phyloP scores from a whole-genome alignment of 1,139 yeast genomes.

The Hyphopichia burtonii region DNA sequence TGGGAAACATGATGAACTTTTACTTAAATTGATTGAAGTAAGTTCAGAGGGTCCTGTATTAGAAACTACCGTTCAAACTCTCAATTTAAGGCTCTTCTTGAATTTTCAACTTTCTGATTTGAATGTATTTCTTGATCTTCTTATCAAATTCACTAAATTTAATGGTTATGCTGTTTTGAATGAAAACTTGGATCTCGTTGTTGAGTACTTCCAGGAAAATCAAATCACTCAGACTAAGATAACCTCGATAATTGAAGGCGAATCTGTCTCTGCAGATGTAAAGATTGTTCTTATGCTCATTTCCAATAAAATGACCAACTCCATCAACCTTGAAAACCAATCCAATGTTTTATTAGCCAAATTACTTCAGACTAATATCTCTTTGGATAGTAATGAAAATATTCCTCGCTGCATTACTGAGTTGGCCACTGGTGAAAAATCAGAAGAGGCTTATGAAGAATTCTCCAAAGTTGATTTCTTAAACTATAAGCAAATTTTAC shows the following conservation, averaged over 20 bases:
- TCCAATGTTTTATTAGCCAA: constrained; percentile 15
- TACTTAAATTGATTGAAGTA: constrained; percentile 50
- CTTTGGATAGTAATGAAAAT: constrained; percentile 11
- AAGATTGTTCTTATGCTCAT: background rate
- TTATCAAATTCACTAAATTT: constrained; percentile 42
- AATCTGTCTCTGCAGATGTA: background rate
- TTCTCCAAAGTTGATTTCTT: constrained; percentile 12
- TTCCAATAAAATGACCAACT: background rate
- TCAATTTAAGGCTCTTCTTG: constrained; percentile 47
- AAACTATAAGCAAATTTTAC: constrained; percentile 6
- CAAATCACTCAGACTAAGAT: background rate
- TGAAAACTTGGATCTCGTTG: constrained; percentile 29
- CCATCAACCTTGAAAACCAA: background rate
- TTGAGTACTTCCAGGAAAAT: constrained; percentile 14
- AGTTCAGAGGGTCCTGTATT: constrained; percentile 61
- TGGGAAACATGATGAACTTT: constrained; percentile 27
- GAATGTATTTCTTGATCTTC: constrained; percentile 23
- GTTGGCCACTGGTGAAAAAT: constrained; percentile 1
- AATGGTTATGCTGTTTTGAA: constrained; percentile 37
- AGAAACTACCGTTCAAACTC: constrained; percentile 49
- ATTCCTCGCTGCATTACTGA: constrained; percentile 11
- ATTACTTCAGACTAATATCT: constrained; percentile 18
- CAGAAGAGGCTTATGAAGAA: constrained; percentile 4
- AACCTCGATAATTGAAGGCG: background rate
- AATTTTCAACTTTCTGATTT: constrained; percentile 21